Base-by-base conservation (phyloP, 208 protist genomes). In the Crithidia mellificae region DNA sequence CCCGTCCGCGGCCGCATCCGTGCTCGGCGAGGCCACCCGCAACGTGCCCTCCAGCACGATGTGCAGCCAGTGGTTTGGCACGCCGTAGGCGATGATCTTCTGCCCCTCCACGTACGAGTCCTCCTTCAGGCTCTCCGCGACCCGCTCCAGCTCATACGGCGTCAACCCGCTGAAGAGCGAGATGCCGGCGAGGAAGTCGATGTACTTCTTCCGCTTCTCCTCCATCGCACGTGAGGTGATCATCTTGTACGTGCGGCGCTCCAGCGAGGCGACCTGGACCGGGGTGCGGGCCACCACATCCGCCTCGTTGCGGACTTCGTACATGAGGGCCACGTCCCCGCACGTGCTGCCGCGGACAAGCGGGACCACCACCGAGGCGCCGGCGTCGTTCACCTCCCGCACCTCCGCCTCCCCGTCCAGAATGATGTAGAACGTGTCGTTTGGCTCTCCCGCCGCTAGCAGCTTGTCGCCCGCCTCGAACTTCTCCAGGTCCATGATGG, bases 171-270 rank as follows among this genome's bases (percentile, higher is more conserved):
- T n/a, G 22, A 92, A 81, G 52, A 85, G 70, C 0, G 79, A 68
- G 1, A 91, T 63, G 15, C 57, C 66, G 15, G 63, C 39, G n/a
- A 94, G 77, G 30, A 91, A 87, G 5, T 69, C 72, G 15, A 65
- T 49, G 68, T 93, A 92, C 20, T 74, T 75, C 47, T 51, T 41
- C 22, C 83, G 84, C 41, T 85, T 83, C 44, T 85, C 80, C 57
- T 83, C 78, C 68, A 80, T 82, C n/a, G 70, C 73, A 54, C 76
- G 72, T 12, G 80, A 84, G 7, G 68, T 77, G 58, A 92, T 66
- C 52, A 85, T 73, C 73, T 91, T 88, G 79, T 93, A 93, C 59
- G 81, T 84, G 38, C 68, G 71, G 41, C 87, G 82, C 56, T 90
- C 77, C 24, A 95, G 66, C 30, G 80, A 78, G 11, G 87, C 85